Base-by-base conservation (phyloP, 129 eudicot genomes). In the Centella asiatica region DNA sequence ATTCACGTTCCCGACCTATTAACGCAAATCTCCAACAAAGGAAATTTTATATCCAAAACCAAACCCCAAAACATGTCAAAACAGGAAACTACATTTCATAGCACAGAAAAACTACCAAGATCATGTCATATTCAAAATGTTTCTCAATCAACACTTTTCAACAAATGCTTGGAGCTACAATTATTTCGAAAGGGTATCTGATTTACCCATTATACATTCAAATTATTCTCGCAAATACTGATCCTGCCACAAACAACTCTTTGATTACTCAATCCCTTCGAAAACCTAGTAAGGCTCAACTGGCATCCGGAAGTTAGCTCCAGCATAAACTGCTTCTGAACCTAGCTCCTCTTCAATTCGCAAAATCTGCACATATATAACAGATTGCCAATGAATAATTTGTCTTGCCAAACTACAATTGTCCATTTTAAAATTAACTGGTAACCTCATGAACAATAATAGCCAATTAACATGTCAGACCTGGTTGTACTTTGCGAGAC, bases 281-380 rank as follows among this genome's bases (percentile, higher is more conserved):
- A n/a, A 6, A 48, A 48, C 72, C 78, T 84, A 90, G 62, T 90
- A 90, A 63, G 97, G 97, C 63, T 86, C 97, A 23, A 86, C 95
- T 0, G 97, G 97, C 54, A 73, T 64, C 19, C 97, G 86, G 95
- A 90, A 90, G 89, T 70, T 83, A 24, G 80, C 89, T 69, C 97
- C 97, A 0, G 97, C 95, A 65, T 90, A 90, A 28, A 90, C 89
- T 15, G 97, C 95, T n/a, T 83, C 97, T 19, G 93, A 57, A 9
- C 95, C 97, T 22, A 90, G 83, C 76, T 90, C 95, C 76, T 90
- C 97, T 66, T 86, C 97, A 65, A 90, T 90, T 68, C 97, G 80
- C 83, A 90, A 70, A 32, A 90, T 69, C 97, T 84, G 71, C 32
- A 56, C 3, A 25, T 2, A 24, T 17, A 47, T 2, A 51, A 34